phyloP scores from a whole-genome alignment of 495 filamentous ascomycete species.

The Lasiosphaeriaceae sp. region DNA sequence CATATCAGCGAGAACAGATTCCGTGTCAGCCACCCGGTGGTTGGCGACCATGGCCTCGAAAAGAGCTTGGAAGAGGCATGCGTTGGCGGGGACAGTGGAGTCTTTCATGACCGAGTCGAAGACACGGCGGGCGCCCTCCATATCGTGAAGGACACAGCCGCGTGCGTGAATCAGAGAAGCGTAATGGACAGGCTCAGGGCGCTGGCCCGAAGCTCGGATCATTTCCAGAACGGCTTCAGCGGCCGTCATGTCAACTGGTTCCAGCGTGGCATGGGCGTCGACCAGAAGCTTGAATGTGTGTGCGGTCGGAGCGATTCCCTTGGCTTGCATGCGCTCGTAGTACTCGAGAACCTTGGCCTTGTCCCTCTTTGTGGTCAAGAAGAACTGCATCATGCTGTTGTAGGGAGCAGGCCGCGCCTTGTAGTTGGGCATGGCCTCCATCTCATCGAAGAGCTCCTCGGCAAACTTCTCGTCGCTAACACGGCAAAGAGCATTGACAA shows the following conservation, averaged over 20 bases:
- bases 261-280: constrained; percentile 90
- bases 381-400: constrained; percentile 99
- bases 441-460: constrained; percentile 97
- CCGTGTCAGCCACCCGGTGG: constrained; percentile 72
- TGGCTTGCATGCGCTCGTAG: constrained; percentile 87
- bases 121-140: constrained; percentile 71
- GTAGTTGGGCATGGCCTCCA: constrained; percentile 99
- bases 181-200: constrained; percentile 90
- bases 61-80: constrained; percentile 91
- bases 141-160: constrained; percentile 89
- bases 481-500: constrained; percentile 95
- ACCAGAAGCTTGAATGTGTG: constrained; percentile 98
- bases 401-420: constrained; percentile 95
- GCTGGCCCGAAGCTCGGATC: constrained; percentile 68
- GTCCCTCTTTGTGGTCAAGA: constrained; percentile 94
- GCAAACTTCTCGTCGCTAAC: constrained; percentile 97
- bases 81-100: constrained; percentile 59
- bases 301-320: constrained; percentile 82
- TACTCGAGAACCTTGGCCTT: constrained; percentile 91
- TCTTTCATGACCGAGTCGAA: constrained; percentile 77
- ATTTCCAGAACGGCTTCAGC: constrained; percentile 79
- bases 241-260: constrained; percentile 85
- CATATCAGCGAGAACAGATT: constrained; percentile 73
- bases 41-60: constrained; percentile 97
- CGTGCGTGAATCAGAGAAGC: constrained; percentile 93